Conservation (phyloP, 2,329 filamentous ascomycete genomes). For the Blastomyces emzantsi region DNA sequence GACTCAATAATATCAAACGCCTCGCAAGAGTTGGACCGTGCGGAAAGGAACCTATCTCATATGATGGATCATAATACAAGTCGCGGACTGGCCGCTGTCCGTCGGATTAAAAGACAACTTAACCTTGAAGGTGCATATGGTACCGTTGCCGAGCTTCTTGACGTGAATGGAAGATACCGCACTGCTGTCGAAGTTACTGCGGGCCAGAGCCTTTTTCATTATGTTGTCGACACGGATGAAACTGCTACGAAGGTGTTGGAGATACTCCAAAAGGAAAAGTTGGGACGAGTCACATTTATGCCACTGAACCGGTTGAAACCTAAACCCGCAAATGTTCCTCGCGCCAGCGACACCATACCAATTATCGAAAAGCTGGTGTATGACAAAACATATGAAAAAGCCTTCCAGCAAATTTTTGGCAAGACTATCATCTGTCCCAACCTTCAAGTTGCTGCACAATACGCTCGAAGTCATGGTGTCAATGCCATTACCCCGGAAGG, state of each 20-base stretch:
- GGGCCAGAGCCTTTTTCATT: slow-evolving; percentile 87
- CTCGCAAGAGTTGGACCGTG: slow-evolving; percentile 63
- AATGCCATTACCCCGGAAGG: slow-evolving; percentile 92
- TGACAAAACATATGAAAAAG: slow-evolving; percentile 66
- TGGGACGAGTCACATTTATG: slow-evolving; percentile 89
- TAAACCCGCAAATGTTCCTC: slow-evolving; percentile 65
- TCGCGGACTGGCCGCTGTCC: slow-evolving; percentile 76
- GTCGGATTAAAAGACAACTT: slow-evolving; percentile 68
- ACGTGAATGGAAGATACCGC: slow-evolving; percentile 74
- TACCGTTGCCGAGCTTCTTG: slow-evolving; percentile 84
- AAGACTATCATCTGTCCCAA: slow-evolving; percentile 92
- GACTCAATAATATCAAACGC: slow-evolving; percentile 68
- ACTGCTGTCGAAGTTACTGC: slow-evolving; percentile 89
- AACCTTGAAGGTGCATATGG: slow-evolving; percentile 83
- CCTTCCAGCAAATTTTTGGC: slow-evolving; percentile 91
- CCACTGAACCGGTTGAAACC: slow-evolving; percentile 74
- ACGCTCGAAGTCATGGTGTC: slow-evolving; percentile 82
- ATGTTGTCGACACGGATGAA: slow-evolving; percentile 84
- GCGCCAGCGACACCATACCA: slow-evolving; percentile 77
- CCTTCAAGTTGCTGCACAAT: slow-evolving; percentile 76
- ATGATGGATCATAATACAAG: slow-evolving; percentile 87
- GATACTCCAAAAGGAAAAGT: slow-evolving; percentile 65
- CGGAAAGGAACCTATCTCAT: slow-evolving; percentile 67
- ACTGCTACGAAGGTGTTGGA: slow-evolving; percentile 78
- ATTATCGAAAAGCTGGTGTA: slow-evolving; percentile 78